Percentiles rank a stretch among this genome's conserved stretches.
Evolutionary conservation across 345 rosid genomes (phyloP).

Genomic region (Citrus trifoliata): DNA sequence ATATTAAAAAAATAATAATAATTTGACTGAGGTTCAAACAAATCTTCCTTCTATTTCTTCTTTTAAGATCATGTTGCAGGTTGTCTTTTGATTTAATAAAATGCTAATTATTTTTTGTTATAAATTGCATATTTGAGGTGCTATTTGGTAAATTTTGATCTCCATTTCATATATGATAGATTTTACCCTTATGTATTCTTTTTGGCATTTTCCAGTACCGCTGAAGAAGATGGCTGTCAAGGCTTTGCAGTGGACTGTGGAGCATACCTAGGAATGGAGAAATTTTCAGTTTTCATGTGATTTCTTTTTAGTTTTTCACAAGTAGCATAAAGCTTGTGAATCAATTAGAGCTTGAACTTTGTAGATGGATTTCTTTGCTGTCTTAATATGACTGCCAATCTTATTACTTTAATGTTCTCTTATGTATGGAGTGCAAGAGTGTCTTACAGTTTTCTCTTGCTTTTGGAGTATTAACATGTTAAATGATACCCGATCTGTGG

Average conservation of each 20-base stretch:
- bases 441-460: background rate
- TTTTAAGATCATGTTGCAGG: background rate
- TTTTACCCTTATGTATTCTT: background rate
- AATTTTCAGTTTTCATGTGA: background rate
- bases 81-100: background rate
- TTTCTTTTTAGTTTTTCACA: background rate
- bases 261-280: background rate
- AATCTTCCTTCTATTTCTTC: background rate
- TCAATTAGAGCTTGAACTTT: background rate
- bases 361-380: background rate
- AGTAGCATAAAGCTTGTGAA: background rate
- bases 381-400: background rate
- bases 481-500: no score
- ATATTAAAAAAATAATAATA: no score
- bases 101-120: background rate
- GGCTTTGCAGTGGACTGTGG: background rate
- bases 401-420: background rate
- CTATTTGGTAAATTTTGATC: background rate
- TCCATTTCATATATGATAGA: background rate
- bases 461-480: background rate
- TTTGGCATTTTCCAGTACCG: background rate
- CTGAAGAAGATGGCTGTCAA: background rate
- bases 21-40: background rate
- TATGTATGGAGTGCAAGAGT: background rate
- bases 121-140: background rate